Evolutionary conservation across 176 grass and related monocot genomes (phyloP).

Genomic region (Pharus latifolius): DNA sequence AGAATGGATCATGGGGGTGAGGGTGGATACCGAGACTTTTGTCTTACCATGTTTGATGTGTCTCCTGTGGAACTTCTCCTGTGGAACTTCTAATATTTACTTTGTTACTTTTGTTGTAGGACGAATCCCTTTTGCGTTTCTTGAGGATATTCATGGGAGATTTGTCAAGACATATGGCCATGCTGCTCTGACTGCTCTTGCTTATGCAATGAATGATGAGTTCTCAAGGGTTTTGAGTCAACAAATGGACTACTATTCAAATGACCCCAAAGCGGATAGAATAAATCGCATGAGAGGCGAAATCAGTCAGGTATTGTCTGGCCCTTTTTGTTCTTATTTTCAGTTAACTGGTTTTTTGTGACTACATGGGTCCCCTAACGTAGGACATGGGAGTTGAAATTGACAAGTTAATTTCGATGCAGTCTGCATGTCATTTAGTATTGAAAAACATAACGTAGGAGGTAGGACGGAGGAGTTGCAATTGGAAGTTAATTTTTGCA

Average conservation of each 20-base stretch:
- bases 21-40: not conserved
- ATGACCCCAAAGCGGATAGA: constrained; percentile 65
- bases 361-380: too few species aligned
- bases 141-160: constrained; percentile 71
- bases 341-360: not conserved
- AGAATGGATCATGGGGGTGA: too few species aligned
- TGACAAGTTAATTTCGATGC: too few species aligned
- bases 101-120: constrained; percentile 27
- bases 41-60: not conserved
- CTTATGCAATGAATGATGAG: constrained; percentile 84
- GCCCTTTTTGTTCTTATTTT: not conserved
- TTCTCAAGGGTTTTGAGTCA: constrained; percentile 80
- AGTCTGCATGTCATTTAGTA: too few species aligned
- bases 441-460: too few species aligned
- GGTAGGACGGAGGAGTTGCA: too few species aligned
- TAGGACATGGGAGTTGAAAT: too few species aligned
- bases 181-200: constrained; percentile 61
- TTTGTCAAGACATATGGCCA: constrained; percentile 68
- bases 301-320: constrained; percentile 58
- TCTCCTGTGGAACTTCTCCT: too few species aligned
- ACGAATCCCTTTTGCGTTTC: constrained; percentile 72
- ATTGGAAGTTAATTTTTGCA: not conserved
- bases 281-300: constrained; percentile 82
- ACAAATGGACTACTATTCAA: constrained; percentile 85
- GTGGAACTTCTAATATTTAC: not conserved